Evolutionary conservation across 2,329 filamentous ascomycete species (phyloP).

Genomic region (Fusarium citri): DNA sequence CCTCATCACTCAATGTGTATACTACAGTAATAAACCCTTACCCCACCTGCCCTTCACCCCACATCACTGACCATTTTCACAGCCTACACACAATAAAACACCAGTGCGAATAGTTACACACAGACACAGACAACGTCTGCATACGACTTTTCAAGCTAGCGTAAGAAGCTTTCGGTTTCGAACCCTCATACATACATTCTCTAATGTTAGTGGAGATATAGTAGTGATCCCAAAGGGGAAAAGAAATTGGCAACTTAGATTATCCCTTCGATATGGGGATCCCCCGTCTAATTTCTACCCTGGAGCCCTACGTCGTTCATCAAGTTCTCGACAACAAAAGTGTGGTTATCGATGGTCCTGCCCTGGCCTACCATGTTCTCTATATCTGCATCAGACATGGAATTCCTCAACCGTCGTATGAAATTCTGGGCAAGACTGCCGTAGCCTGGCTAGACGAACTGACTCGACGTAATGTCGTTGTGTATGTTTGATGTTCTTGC

Average conservation of each 20-base stretch:
- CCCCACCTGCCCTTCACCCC: background rate
- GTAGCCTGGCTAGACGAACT: constrained; percentile 73
- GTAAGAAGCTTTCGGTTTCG: background rate
- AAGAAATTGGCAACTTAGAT: background rate
- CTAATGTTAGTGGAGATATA: background rate
- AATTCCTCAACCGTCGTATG: constrained; percentile 70
- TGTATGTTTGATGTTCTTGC: constrained; percentile 62
- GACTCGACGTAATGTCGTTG: constrained; percentile 62
- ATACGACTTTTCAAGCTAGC: background rate
- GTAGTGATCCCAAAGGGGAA: background rate
- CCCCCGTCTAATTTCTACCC: constrained; percentile 63
- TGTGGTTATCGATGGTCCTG: constrained; percentile 80
- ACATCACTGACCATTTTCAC: background rate
- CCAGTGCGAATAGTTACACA: background rate
- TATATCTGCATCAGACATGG: constrained; percentile 64
- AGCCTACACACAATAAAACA: background rate
- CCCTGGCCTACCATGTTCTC: constrained; percentile 79
- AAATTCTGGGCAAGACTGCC: constrained; percentile 68
- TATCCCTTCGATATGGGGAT: constrained; percentile 65
- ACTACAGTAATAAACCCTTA: background rate
- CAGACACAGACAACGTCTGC: background rate
- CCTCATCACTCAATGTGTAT: background rate
- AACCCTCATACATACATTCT: background rate
- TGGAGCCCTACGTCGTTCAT: constrained; percentile 64
- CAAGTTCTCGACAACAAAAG: constrained; percentile 55